Base-by-base conservation (phyloP, 1,284 basidiomycete genomes). In the Schizophyllum commune region DNA sequence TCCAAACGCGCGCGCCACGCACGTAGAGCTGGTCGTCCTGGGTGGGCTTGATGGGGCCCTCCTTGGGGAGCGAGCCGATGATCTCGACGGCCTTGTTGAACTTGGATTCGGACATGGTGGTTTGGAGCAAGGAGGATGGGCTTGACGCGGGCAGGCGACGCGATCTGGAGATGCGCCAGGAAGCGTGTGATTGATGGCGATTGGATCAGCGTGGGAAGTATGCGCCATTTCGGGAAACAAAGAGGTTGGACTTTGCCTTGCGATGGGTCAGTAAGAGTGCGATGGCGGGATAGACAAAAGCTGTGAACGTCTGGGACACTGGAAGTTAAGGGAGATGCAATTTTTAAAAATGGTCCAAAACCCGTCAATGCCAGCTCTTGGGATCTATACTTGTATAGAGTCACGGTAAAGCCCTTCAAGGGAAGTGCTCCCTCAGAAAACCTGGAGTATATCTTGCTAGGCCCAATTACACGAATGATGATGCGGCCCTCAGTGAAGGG, bases 61-160 rank as follows among this genome's bases (percentile, higher is more conserved):
- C 86, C 74, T 89, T 86, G 62, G 94, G 93, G 53, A 96, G 86
- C 32, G 66, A 63, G 68, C 82, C 75, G 55, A 89, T 83, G 75
- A 93, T 91, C 52, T 69, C 69, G 61, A 89, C 88, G 65, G 94
- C 92, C 75, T 89, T 91, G 61, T 92, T 79, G 78, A 93, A 94
- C 73, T 91, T 81, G 62, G 82, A 76, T 75, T 86, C 66, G 69
- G 86, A 80, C 81, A 86, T 84, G 68, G 72, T 75, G 70, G 68
- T 65, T 62, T 67, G 61, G 65, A 65, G 61, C 59, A 61, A 64
- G 32, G 62, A 58, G 15, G 19, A 55, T 27, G 20, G 13, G 51
- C 20, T 20, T 52, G 51, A 20, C 51, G 51, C 51, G 51, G 27
- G 54, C 55, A 54, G 55, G 55, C 34, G 27, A 32, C n/a, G 59